Evolutionary conservation across 129 eudicot genomes (phyloP).

Genomic region (Glebionis coronaria): DNA sequence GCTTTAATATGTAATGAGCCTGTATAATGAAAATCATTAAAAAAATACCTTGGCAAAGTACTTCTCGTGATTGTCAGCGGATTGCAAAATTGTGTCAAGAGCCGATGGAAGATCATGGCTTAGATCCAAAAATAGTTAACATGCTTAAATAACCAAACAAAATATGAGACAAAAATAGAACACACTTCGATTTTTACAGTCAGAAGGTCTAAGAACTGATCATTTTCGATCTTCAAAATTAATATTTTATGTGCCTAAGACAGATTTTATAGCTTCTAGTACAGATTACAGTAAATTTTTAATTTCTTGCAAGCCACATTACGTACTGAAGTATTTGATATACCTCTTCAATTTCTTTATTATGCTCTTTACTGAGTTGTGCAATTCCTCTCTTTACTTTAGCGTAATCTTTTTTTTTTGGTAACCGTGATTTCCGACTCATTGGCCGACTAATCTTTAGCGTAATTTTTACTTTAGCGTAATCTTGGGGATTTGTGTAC

Average conservation of each 20-base stretch:
- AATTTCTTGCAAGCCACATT: slow-evolving; percentile 17
- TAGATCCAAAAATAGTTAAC: neutral
- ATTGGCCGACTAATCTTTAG: too few species aligned
- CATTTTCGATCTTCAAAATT: slow-evolving; percentile 35
- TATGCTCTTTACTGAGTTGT: slow-evolving; percentile 83
- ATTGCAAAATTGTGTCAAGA: too few species aligned
- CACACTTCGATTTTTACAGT: slow-evolving; percentile 36
- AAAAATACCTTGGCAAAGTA: too few species aligned
- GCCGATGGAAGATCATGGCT: too few species aligned
- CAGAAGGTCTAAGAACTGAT: slow-evolving; percentile 38
- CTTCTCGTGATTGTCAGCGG: too few species aligned
- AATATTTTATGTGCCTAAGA: slow-evolving; percentile 44
- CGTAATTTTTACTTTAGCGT: too few species aligned
- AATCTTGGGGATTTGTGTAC: slow-evolving; percentile 94
- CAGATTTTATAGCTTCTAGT: neutral
- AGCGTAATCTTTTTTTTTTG: too few species aligned
- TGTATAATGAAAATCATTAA: too few species aligned
- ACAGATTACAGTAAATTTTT: slow-evolving; percentile 4
- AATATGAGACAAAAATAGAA: slow-evolving; percentile 5
- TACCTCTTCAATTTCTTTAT: slow-evolving; percentile 82
- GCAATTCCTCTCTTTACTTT: slow-evolving; percentile 74
- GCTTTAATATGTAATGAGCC: too few species aligned
- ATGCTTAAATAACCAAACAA: too few species aligned
- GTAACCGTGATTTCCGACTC: too few species aligned
- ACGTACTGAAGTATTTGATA: too few species aligned